These are phyloP conservation scores for Austroboletus eburneus DNA, from an alignment of 768 basidiomycete species.

Conservation along the genomic window DNA sequence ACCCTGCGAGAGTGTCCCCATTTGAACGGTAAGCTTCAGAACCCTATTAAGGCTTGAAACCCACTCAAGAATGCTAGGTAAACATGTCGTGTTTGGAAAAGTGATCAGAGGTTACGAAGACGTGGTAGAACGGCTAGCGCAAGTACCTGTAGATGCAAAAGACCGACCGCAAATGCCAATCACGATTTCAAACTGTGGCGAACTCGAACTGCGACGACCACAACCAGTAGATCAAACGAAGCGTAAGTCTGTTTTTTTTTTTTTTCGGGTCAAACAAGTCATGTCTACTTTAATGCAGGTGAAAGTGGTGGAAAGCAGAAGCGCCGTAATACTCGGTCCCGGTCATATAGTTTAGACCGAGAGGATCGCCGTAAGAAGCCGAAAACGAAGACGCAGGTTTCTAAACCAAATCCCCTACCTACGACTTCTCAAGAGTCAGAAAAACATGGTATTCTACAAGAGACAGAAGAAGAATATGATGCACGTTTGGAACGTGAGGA, in stretches of 20 bases:
- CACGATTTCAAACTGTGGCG: conserved; percentile 73
- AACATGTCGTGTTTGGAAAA: conserved; percentile 54
- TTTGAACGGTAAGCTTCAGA: conserved; percentile 68
- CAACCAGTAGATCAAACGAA: conserved; percentile 8
- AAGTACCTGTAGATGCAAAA: conserved; percentile 69
- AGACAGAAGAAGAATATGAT: conserved; percentile 75
- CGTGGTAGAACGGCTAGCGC: conserved; percentile 54
- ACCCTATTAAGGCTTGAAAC: too few species aligned
- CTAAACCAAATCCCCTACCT: conserved; percentile 3
- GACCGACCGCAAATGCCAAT: conserved; percentile 69
- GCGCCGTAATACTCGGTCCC: conserved; percentile 19
- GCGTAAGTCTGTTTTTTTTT: conserved; percentile 10
- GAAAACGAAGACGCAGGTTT: conserved; percentile 17
- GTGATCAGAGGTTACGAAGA: conserved; percentile 59
- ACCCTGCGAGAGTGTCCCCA: conserved; percentile 75
- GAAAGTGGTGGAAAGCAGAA: conserved; percentile 14
- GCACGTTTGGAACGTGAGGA: conserved; percentile 65
- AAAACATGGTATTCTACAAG: conserved; percentile 27
- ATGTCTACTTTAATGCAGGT: neutral
- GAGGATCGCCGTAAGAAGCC: conserved; percentile 27
- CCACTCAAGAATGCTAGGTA: conserved; percentile 37
- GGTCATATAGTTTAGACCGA: conserved; percentile 27
- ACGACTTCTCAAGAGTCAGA: conserved; percentile 7
- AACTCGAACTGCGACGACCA: conserved; percentile 62
- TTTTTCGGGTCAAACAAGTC: neutral